Percentiles rank a stretch among this genome's conserved stretches.
These are phyloP conservation scores for Rhytidhysteron rufulum DNA, from an alignment of 2,329 filamentous ascomycete species.

Conservation along the genomic window DNA sequence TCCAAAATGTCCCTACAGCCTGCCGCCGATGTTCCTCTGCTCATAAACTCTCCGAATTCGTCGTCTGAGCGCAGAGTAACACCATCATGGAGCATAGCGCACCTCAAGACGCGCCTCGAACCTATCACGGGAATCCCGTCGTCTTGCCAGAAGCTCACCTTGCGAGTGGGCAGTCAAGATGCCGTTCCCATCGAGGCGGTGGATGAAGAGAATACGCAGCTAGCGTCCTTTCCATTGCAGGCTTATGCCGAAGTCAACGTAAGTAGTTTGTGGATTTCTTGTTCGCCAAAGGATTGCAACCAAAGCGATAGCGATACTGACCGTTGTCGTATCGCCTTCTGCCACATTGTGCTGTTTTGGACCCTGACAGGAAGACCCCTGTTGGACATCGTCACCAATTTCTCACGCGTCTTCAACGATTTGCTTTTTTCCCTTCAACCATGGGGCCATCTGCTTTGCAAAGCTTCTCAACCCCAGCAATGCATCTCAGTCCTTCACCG, in stretches of 20 bases:
- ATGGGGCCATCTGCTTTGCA: not conserved
- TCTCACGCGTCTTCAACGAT: not conserved
- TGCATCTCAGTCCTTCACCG: not conserved
- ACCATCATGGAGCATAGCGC: conserved; percentile 82
- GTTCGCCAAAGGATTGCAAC: conserved; percentile 13
- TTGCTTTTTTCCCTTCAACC: conserved; percentile 1
- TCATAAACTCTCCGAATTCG: conserved; percentile 70
- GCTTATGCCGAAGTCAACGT: conserved; percentile 78
- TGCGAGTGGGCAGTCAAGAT: conserved; percentile 63
- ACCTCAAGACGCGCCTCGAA: conserved; percentile 84
- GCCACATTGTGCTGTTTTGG: conserved; percentile 24
- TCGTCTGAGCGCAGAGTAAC: conserved; percentile 87
- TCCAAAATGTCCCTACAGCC: conserved; percentile 30
- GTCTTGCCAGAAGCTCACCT: conserved; percentile 67
- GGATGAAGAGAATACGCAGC: conserved; percentile 67
- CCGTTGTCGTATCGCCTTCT: conserved; percentile 23
- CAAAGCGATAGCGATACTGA: conserved; percentile 1
- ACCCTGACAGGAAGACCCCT: conserved; percentile 8
- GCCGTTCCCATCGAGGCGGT: conserved; percentile 63
- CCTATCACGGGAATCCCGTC: conserved; percentile 90
- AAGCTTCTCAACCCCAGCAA: no score
- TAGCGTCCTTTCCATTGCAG: conserved; percentile 63
- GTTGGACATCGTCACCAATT: not conserved
- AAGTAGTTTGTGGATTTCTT: conserved; percentile 43
- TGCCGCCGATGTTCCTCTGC: conserved; percentile 71